Base-by-base conservation (phyloP, 768 basidiomycete genomes). In the Thelephora ganbajun region DNA sequence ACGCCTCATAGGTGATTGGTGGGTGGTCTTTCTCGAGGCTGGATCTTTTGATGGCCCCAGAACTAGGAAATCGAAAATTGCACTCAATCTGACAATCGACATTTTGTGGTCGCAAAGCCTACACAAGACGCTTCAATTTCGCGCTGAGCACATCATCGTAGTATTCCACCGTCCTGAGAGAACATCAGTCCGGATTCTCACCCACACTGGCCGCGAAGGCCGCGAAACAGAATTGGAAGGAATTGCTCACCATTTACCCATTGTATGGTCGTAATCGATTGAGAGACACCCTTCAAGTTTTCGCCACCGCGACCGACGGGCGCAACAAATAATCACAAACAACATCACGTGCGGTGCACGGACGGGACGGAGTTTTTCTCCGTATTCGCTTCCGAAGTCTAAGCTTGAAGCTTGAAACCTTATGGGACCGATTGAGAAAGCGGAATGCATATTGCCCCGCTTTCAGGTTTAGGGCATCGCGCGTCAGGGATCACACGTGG, bases 101-200 rank as follows among this genome's bases (percentile, higher is more conserved):
- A 33, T 30, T 37, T 9, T 30, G 26, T 30, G 26, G 26, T 30
- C 26, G 26, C 26, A 30, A 9, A 30, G 56, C 84, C 58, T 75
- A 89, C 86, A 87, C 79, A 56, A 89, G 59, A 54, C 67, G 77
- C 65, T 80, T 84, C 54, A 89, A 70, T 75, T 88, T 89, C 50
- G 74, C 67, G 54, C 73, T 72, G 9, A 89, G 66, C 33, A 87
- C 77, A 57, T 83, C 76, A 64, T 89, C 86, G 51, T 76, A 71
- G 57, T 81, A 76, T 59, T 77, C 76, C 36, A 74, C 63, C 14
- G 81, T 83, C 85, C 85, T 88, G 57, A 39, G 22, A 19, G 41
- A 33, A 49, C 9, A 20, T 46, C 33, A 41, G 39, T 14, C 11
- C 26, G 26, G 26, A 9, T 30, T 9, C 26, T 30, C 26, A 30